Conservation (phyloP, 129 eudicot species). For the Apium graveolens region DNA sequence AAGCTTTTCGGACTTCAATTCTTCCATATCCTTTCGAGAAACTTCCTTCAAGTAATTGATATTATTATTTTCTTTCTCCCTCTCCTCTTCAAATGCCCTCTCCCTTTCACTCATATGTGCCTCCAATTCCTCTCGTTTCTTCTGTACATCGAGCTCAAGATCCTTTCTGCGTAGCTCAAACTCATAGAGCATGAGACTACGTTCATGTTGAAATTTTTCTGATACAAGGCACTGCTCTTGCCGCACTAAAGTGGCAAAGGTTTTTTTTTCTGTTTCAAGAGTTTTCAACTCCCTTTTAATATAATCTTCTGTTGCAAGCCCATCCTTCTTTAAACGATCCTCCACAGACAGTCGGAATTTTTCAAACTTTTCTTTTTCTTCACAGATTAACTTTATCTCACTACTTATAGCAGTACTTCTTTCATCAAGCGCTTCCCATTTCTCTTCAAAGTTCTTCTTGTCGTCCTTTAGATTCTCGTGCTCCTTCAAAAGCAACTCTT, state of each 20-base stretch:
- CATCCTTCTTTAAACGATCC: slow-evolving; percentile 50
- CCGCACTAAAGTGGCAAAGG: slow-evolving; percentile 55
- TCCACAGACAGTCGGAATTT: slow-evolving; percentile 35
- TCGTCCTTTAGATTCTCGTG: slow-evolving; percentile 59
- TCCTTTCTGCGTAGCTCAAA: slow-evolving; percentile 52
- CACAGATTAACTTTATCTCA: slow-evolving; percentile 37
- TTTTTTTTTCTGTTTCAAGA: slow-evolving; percentile 49
- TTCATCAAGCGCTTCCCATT: slow-evolving; percentile 86
- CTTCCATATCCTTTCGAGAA: slow-evolving; percentile 42
- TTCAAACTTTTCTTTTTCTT: slow-evolving; percentile 48
- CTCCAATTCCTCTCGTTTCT: slow-evolving; percentile 51
- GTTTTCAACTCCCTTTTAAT: slow-evolving; percentile 42
- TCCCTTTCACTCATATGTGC: slow-evolving; percentile 41
- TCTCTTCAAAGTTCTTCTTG: slow-evolving; percentile 63
- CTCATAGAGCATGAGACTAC: slow-evolving; percentile 45
- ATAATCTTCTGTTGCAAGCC: slow-evolving; percentile 37
- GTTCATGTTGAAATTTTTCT: slow-evolving; percentile 46
- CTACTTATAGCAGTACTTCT: slow-evolving; percentile 36
- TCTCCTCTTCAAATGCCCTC: slow-evolving; percentile 52
- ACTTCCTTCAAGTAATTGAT: slow-evolving; percentile 46
- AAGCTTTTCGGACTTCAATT: slow-evolving; percentile 39
- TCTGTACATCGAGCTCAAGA: slow-evolving; percentile 48
- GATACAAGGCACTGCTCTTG: slow-evolving; percentile 42
- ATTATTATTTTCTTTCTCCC: slow-evolving; percentile 37
- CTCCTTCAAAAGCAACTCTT: slow-evolving; percentile 52